Conservation (phyloP, 371 early-diverging fungal genomes). For the Circinella umbellata region DNA sequence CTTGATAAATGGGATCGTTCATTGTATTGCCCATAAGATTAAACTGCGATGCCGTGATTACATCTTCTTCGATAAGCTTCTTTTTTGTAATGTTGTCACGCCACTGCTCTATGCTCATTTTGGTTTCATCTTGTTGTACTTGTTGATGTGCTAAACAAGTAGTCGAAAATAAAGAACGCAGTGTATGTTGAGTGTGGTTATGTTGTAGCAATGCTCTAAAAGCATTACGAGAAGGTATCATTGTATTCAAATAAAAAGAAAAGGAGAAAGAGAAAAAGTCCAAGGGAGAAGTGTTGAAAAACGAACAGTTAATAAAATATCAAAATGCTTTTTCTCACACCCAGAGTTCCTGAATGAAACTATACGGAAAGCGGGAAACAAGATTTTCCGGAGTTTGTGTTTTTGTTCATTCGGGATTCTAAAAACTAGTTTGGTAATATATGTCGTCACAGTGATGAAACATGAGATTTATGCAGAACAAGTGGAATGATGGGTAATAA, state of each 20-base stretch:
- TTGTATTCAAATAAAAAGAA: background rate
- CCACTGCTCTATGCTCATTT: constrained; percentile 19
- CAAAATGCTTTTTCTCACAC: background rate
- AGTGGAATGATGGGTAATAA: no score
- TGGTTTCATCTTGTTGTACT: background rate
- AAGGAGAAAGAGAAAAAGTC: no score
- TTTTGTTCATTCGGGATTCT: background rate
- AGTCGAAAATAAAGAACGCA: background rate
- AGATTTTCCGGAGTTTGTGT: background rate
- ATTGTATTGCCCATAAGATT: constrained; percentile 30
- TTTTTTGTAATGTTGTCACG: constrained; percentile 21
- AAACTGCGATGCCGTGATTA: constrained; percentile 33
- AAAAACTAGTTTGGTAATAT: background rate
- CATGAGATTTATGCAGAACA: background rate
- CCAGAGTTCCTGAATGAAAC: constrained; percentile 1
- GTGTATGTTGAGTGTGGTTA: background rate
- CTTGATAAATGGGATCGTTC: constrained; percentile 21
- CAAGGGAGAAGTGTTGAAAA: no score
- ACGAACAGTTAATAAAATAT: no score
- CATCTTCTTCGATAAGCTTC: constrained; percentile 27
- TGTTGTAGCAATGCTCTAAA: background rate
- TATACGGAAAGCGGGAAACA: background rate
- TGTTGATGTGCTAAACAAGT: no score
- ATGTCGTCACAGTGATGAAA: background rate
- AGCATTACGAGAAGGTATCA: background rate